A percentile compares a stretch with the other conserved stretches of the same genome.
These are phyloP conservation scores for Kernera saxatilis DNA, from an alignment of 345 rosid species.

Conservation along the genomic window DNA sequence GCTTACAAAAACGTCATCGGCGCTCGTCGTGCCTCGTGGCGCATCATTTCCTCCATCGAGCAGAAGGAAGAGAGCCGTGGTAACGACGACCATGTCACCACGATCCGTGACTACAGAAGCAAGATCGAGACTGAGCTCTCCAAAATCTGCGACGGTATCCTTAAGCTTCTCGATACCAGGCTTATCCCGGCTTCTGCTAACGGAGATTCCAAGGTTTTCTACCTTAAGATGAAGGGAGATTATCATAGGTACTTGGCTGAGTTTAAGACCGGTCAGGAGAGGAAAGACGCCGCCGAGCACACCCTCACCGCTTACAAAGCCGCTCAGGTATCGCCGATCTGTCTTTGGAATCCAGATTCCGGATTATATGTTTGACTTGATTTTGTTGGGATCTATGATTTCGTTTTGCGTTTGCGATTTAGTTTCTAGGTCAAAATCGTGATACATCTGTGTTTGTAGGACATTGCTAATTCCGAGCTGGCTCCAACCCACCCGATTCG, in stretches of 20 bases:
- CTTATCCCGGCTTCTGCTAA: constrained; percentile 64
- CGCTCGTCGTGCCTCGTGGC: constrained; percentile 87
- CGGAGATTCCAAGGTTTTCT: constrained; percentile 87
- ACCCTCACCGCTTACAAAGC: constrained; percentile 86
- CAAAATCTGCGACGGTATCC: constrained; percentile 77
- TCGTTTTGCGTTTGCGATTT: neutral
- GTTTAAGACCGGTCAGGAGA: constrained; percentile 78
- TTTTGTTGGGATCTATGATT: constrained; percentile 1
- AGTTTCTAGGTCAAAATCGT: constrained; percentile 5
- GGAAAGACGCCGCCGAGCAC: constrained; percentile 85
- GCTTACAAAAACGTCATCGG: constrained; percentile 97
- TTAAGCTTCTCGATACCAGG: constrained; percentile 70
- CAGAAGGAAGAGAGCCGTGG: constrained; percentile 97
- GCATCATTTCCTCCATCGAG: constrained; percentile 84
- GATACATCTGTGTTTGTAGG: constrained; percentile 38
- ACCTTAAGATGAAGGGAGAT: constrained; percentile 92
- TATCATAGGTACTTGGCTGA: constrained; percentile 87
- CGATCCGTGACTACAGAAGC: constrained; percentile 76
- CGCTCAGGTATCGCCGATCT: constrained; percentile 60
- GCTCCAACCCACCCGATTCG: constrained; percentile 92
- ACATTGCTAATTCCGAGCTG: constrained; percentile 78
- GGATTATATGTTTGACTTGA: neutral
- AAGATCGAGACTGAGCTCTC: constrained; percentile 85
- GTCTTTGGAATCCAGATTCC: neutral
- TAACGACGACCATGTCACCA: constrained; percentile 76